Conservation (phyloP, 805 yeast genomes). For the Candida adriatica region DNA sequence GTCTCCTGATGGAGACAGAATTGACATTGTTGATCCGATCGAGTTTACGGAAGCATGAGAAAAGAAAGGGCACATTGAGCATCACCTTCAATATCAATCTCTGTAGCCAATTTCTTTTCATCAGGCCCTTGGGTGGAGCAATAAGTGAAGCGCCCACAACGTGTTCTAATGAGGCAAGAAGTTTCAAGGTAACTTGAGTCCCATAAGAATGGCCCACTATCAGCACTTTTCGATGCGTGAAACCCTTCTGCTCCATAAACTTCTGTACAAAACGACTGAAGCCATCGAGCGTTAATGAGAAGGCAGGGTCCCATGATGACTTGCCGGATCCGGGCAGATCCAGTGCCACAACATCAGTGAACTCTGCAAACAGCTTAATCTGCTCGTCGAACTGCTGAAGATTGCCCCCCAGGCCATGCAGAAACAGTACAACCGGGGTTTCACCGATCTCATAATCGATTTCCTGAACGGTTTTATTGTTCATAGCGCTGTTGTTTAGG, state of each 20-base stretch:
- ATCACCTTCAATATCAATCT: constrained; percentile 2
- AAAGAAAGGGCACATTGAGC: constrained; percentile 8
- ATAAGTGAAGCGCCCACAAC: constrained; percentile 27
- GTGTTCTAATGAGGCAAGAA: constrained; percentile 14
- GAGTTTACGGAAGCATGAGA: constrained; percentile 19
- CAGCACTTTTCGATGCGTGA: constrained; percentile 24
- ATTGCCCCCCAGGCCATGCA: constrained; percentile 92
- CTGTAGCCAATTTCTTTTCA: constrained; percentile 4
- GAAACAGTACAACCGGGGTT: constrained; percentile 55
- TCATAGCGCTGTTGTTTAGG: constrained; percentile 4
- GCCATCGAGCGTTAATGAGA: constrained; percentile 12
- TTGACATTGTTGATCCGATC: constrained; percentile 21
- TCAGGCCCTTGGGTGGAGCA: constrained; percentile 38
- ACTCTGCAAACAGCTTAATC: constrained; percentile 51
- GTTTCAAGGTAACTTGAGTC: constrained; percentile 43
- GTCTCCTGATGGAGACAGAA: constrained; percentile 15
- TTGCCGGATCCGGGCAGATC: constrained; percentile 89
- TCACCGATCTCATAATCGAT: constrained; percentile 26
- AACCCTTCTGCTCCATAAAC: constrained; percentile 6
- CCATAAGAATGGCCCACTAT: constrained; percentile 76
- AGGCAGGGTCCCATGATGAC: constrained; percentile 5
- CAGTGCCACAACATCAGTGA: constrained; percentile 54
- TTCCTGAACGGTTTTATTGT: constrained; percentile 4
- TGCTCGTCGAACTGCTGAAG: constrained; percentile 73
- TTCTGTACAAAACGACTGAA: constrained; percentile 12